Evolutionary conservation across 139 green algal genomes (phyloP), one percentile per base, ranked within the genome.

Genomic region (Coelastrella sp.): DNA sequence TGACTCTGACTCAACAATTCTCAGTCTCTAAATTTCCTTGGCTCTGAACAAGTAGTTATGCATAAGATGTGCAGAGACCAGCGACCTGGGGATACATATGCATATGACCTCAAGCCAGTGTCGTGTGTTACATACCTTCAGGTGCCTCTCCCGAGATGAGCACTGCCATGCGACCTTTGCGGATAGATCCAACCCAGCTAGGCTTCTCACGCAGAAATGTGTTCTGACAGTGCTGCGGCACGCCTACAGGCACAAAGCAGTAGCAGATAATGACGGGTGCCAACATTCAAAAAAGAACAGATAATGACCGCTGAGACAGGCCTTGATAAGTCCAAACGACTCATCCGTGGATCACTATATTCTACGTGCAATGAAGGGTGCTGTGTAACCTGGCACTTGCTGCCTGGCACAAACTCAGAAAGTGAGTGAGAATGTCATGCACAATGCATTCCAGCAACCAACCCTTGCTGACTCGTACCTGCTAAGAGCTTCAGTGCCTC

Each of bases 401-500:
- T 59, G n/a, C n/a, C 74, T 47, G 32, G 32, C 32, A 47, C 32
- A 47, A 47, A 47, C 32, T 47, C 32, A 47, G 32, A 47, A 47
- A 47, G 32, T 2, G 1, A 47, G 32, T 80, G 74, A 54, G 74
- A 54, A 56, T 14, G 74, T 80, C 7, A 13, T 80, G 74, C 74
- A 80, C 32, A 47, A 47, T 47, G 32, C 32, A 47, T 47, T 47
- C 32, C 32, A 47, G 32, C 32, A 47, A 47, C 32, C 74, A 58
- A 59, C 1, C 56, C 20, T 19, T 32, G 74, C 74, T 71, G 61
- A 19, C 61, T 19, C 61, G 2, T 58, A 86, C 87, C 92, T 10
- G 95, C 93, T 22, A 99, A 91, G 6, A 99, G 60, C 94, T 99
- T 99, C 58, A 98, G 80, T 0, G 97, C 98, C 90, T 99, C 97